Evolutionary conservation across 2,329 filamentous ascomycete species (phyloP).

Genomic region (Curvularia eragrostidis): DNA sequence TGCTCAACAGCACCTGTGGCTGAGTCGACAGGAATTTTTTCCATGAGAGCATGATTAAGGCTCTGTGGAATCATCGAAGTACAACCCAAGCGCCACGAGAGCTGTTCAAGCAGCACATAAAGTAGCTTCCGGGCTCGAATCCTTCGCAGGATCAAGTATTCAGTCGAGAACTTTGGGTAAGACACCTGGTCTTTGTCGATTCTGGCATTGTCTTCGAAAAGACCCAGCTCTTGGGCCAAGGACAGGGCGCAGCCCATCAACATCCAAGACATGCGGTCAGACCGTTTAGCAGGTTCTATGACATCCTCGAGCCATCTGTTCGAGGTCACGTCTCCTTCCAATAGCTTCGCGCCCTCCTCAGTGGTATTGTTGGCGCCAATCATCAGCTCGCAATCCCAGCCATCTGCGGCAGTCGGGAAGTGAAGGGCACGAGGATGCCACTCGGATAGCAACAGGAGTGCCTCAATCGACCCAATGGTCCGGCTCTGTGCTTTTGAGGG

Average conservation of each 20-base stretch:
- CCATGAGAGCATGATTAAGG: constrained; percentile 49
- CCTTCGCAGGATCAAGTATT: constrained; percentile 41
- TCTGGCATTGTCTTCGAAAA: constrained; percentile 55
- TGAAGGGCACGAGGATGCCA: constrained; percentile 64
- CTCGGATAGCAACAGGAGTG: constrained; percentile 61
- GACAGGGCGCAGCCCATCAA: constrained; percentile 62
- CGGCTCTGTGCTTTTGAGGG: constrained; percentile 58
- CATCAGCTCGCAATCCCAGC: constrained; percentile 63
- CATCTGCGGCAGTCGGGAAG: constrained; percentile 61
- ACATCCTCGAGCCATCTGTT: constrained; percentile 62
- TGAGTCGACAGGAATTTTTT: constrained; percentile 50
- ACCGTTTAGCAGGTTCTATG: constrained; percentile 61
- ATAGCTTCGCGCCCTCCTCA: constrained; percentile 41
- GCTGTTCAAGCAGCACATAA: constrained; percentile 59
- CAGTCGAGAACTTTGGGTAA: constrained; percentile 40
- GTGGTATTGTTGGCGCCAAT: constrained; percentile 52
- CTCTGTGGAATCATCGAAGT: constrained; percentile 60
- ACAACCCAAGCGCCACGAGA: constrained; percentile 60
- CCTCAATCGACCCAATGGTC: constrained; percentile 61
- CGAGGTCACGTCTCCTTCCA: constrained; percentile 47
- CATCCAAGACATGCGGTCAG: constrained; percentile 68
- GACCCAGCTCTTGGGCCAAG: constrained; percentile 60
- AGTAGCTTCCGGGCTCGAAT: constrained; percentile 47
- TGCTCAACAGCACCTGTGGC: constrained; percentile 50
- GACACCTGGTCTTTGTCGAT: constrained; percentile 47